A percentile compares a stretch with the other conserved stretches of the same genome.
Conservation (phyloP, 345 rosid species). For the Fremontodendron californicum region DNA sequence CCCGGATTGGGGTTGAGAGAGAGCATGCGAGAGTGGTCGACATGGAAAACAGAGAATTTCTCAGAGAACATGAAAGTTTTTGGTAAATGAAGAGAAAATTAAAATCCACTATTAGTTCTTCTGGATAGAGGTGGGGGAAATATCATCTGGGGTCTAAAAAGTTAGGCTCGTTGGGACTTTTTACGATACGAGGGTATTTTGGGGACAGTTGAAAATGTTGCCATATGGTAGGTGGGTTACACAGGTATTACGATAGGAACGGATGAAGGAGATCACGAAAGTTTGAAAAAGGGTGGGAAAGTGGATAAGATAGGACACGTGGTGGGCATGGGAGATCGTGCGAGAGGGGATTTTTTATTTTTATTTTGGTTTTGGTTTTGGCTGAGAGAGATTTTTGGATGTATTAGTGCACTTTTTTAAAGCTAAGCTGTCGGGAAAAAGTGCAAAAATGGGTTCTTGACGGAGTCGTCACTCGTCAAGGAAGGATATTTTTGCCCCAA, state of each 20-base stretch:
- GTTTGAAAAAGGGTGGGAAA: not conserved
- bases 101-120: not conserved
- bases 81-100: not conserved
- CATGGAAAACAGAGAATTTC: conserved; percentile 24
- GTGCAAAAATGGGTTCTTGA: not conserved
- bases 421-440: not conserved
- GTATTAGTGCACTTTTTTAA: not conserved
- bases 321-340: not conserved
- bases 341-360: not conserved
- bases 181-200: not conserved
- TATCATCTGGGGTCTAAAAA: not conserved
- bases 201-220: not conserved
- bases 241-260: not conserved
- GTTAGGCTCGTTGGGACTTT: not conserved
- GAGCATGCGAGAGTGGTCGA: conserved; percentile 45
- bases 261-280: not conserved
- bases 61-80: not conserved
- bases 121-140: not conserved
- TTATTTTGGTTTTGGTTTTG: not conserved
- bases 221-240: not conserved
- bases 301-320: conserved; percentile 3
- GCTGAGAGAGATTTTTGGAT: not conserved
- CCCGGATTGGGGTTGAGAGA: conserved; percentile 34
- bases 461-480: not conserved
- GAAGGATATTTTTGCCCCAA: not conserved